Evolutionary conservation across 176 grass and related monocot genomes (phyloP), one percentile per base, ranked within the genome.

Genomic region (Oryza glaberrima): DNA sequence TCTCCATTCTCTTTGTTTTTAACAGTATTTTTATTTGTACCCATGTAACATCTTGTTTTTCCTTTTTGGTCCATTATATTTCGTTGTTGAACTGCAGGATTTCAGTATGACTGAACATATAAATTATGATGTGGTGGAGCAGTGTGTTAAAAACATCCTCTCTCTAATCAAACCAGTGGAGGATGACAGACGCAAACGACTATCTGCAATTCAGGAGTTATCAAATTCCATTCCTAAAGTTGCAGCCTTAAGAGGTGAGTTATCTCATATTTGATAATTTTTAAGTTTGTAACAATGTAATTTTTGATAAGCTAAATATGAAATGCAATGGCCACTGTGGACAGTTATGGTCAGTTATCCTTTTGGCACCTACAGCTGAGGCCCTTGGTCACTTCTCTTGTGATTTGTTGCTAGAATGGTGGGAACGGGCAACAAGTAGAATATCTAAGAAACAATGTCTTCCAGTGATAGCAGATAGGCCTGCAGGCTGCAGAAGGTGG

Each of bases 91-190:
- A 60, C 19, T 73, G 60, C 88, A 86, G 83, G 69, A 72, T 82
- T 86, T 82, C 88, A 73, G 26, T 46, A 90, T 90, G 88, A 46
- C 20, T 47, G 66, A 77, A 77, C 12, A 15, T 72, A 67, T 32
- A 13, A 47, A 47, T 46, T 73, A 86, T 35, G 65, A 64, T 63
- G 69, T 94, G 58, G 79, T 91, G 52, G 67, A 81, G 17, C 65
- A 72, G 49, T 92, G 88, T 72, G 67, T 94, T 63, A 84, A 83
- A 76, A 90, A 93, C 47, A 91, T 97, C 64, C 90, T 97, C 28
- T 73, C 86, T 68, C 52, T 64, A 56, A 94, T 97, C 73, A 94
- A 94, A 82, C 95, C 92, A 17, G 83, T 7, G 40, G 81, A 92
- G 58, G 69, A 76, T 85, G 94, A 97, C 79, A 65, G 19, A 77